Evolutionary conservation across 176 grass and related monocot species (phyloP).

Genomic region (Luzula sylvatica): DNA sequence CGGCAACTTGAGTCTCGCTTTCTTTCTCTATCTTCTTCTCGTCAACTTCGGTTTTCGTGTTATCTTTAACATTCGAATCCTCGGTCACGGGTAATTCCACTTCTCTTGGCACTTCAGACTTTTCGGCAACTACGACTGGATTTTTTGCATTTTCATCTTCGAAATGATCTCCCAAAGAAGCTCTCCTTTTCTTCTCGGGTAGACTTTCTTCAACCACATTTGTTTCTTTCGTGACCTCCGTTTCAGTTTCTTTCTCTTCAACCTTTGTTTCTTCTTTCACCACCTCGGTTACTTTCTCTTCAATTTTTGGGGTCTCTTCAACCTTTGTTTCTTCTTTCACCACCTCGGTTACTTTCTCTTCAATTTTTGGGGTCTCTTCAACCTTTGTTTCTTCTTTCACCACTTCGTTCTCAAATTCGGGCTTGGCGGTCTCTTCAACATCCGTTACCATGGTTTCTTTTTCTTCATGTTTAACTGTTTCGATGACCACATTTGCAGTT

Average conservation of each 20-base stretch:
- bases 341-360: too few species aligned
- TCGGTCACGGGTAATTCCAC: background rate
- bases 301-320: too few species aligned
- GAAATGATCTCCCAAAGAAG: conserved; percentile 14
- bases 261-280: conserved; percentile 5
- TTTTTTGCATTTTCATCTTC: conserved; percentile 20
- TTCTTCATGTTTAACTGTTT: too few species aligned
- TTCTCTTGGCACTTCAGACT: conserved; percentile 2
- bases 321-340: too few species aligned
- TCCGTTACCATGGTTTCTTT: too few species aligned
- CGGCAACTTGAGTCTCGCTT: background rate
- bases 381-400: too few species aligned
- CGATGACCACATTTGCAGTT: too few species aligned
- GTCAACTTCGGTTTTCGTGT: background rate
- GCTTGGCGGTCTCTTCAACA: too few species aligned
- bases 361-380: too few species aligned
- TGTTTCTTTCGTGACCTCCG: background rate
- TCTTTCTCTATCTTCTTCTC: conserved; percentile 15
- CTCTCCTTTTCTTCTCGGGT: conserved; percentile 1
- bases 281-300: background rate
- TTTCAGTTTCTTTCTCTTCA: background rate
- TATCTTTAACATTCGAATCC: conserved; percentile 4
- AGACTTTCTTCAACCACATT: background rate
- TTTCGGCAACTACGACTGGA: background rate
- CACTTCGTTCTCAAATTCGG: too few species aligned